These are phyloP conservation scores for Stagonosporopsis vannaccii DNA, from an alignment of 2,329 filamentous ascomycete species.

Conservation along the genomic window DNA sequence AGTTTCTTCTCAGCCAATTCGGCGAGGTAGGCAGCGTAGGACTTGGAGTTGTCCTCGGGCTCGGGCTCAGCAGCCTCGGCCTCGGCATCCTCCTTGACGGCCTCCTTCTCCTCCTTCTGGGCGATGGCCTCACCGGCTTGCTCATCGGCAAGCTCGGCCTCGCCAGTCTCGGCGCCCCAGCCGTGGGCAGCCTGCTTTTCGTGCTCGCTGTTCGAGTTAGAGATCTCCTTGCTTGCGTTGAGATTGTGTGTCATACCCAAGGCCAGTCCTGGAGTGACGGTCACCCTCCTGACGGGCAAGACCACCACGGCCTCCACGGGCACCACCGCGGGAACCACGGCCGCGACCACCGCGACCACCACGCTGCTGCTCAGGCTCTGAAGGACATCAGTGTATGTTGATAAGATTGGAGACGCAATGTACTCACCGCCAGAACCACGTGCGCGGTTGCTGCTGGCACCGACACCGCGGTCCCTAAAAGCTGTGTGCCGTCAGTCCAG, in stretches of 20 bases:
- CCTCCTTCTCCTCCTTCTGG: constrained; percentile 79
- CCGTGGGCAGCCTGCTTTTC: constrained; percentile 88
- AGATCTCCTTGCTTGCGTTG: neutral
- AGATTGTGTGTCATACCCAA: constrained; percentile 58
- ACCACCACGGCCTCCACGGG: constrained; percentile 55
- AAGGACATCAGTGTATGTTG: constrained; percentile 15
- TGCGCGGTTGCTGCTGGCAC: constrained; percentile 80
- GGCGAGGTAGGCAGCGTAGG: constrained; percentile 86
- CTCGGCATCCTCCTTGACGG: constrained; percentile 42
- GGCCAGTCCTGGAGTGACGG: constrained; percentile 68
- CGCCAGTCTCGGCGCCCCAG: constrained; percentile 85
- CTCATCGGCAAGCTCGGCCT: constrained; percentile 89
- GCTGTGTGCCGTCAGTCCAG: constrained; percentile 60
- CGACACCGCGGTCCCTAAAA: constrained; percentile 87
- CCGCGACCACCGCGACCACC: constrained; percentile 53
- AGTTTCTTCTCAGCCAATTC: constrained; percentile 79
- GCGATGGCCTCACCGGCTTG: constrained; percentile 90
- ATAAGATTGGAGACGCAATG: neutral
- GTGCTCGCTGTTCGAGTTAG: constrained; percentile 66
- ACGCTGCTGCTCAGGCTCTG: constrained; percentile 35
- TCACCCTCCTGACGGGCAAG: constrained; percentile 58
- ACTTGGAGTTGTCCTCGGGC: constrained; percentile 86
- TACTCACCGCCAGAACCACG: constrained; percentile 57
- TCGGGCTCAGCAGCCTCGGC: constrained; percentile 59
- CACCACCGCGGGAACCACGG: constrained; percentile 56